A percentile compares a stretch with the other conserved stretches of the same genome.
Conservation (phyloP, 106 monocot genomes). For the Dendrobium huoshanense region DNA sequence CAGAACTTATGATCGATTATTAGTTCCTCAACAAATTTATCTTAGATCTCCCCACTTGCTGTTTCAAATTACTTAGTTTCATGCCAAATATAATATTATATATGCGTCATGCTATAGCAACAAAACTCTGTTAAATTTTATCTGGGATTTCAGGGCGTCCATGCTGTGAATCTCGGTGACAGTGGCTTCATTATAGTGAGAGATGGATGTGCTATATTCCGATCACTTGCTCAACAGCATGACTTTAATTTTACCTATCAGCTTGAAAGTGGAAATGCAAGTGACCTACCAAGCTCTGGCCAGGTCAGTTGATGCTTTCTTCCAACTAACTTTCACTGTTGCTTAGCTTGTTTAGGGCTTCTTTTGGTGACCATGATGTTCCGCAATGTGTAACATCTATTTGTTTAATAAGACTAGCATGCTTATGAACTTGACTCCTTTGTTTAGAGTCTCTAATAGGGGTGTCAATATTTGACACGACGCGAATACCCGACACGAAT, state of each 20-base stretch:
- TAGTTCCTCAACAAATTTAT: background rate
- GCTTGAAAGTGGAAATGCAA: constrained; percentile 53
- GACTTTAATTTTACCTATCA: constrained; percentile 81
- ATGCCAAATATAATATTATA: background rate
- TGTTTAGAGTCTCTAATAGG: too few species aligned
- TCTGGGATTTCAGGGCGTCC: constrained; percentile 30
- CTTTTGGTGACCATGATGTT: background rate
- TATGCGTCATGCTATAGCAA: background rate
- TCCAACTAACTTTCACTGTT: background rate
- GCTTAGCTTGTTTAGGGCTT: background rate
- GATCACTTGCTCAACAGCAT: constrained; percentile 72
- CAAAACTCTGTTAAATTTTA: background rate
- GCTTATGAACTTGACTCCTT: too few species aligned
- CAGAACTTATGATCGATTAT: background rate
- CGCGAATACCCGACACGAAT: too few species aligned
- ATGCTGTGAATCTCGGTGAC: constrained; percentile 71
- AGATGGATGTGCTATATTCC: constrained; percentile 53
- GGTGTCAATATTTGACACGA: too few species aligned
- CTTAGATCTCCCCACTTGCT: background rate
- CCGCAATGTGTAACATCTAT: too few species aligned
- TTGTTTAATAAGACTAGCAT: too few species aligned
- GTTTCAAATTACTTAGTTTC: background rate
- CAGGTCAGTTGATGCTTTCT: constrained; percentile 34
- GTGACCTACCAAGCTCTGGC: constrained; percentile 63
- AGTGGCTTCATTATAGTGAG: constrained; percentile 67